These are phyloP conservation scores for Lepidium aucheri DNA, from an alignment of 345 rosid genomes.

Conservation along the genomic window DNA sequence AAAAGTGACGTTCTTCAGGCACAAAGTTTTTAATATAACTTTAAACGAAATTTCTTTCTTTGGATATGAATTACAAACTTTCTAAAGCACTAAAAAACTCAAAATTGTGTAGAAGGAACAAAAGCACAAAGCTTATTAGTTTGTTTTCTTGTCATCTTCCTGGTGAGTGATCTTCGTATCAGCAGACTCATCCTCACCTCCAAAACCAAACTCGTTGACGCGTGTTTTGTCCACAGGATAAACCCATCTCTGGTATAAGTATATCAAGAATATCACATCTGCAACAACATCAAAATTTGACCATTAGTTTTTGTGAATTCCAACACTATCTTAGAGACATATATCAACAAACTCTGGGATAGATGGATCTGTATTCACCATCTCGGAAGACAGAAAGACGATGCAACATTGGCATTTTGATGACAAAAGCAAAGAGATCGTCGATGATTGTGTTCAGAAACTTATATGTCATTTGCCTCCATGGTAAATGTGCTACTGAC, in stretches of 20 bases:
- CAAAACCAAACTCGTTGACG: conserved; percentile 90
- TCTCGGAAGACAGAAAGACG: conserved; percentile 96
- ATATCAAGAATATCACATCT: conserved; percentile 87
- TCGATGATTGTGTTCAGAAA: conserved; percentile 95
- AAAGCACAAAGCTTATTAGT: conserved; percentile 19
- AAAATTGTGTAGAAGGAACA: neutral
- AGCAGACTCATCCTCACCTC: conserved; percentile 65
- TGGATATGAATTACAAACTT: neutral
- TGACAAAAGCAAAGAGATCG: conserved; percentile 97
- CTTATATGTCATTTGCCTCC: conserved; percentile 99
- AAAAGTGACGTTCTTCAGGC: neutral
- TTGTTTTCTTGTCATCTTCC: conserved; percentile 56
- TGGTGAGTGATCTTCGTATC: conserved; percentile 23
- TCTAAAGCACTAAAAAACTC: neutral
- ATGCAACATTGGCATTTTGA: conserved; percentile 92
- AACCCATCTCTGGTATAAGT: conserved; percentile 80
- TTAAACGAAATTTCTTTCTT: neutral
- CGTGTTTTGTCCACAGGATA: conserved; percentile 94
- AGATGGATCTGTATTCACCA: conserved; percentile 39
- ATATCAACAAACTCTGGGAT: neutral
- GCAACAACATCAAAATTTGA: conserved; percentile 26
- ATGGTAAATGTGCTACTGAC: conserved; percentile 95
- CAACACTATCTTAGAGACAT: neutral
- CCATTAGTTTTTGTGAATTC: neutral
- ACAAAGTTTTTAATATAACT: neutral